phyloP scores from a whole-genome alignment of 2,329 filamentous ascomycete species.

The Calonectria fujianensis region DNA sequence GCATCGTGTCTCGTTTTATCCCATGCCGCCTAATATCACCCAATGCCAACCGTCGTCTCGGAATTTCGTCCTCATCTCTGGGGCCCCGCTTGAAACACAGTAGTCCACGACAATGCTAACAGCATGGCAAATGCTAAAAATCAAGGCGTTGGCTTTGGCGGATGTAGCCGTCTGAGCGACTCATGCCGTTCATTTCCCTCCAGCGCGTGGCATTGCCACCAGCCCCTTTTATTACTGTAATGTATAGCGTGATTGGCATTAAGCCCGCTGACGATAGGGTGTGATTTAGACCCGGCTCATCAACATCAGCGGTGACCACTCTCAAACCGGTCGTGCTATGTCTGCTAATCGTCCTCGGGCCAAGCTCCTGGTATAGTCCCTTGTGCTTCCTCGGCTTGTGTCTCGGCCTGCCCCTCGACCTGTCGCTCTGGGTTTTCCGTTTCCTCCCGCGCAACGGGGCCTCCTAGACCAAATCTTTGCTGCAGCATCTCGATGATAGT shows the following conservation, averaged over 20 bases:
- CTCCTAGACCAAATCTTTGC: conserved; percentile 42
- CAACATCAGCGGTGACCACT: conserved; percentile 37
- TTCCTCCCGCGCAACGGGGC: background rate
- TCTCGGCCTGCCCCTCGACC: conserved; percentile 30
- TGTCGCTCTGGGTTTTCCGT: conserved; percentile 20
- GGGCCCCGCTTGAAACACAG: conserved; percentile 23
- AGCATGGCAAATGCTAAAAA: conserved; percentile 24
- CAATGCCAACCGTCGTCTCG: conserved; percentile 25
- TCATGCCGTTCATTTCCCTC: conserved; percentile 15
- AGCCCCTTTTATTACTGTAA: conserved; percentile 5
- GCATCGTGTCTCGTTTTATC: conserved; percentile 14
- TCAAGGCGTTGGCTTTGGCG: conserved; percentile 19
- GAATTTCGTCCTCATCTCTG: conserved; percentile 20
- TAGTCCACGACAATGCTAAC: conserved; percentile 25
- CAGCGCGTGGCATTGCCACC: conserved; percentile 8
- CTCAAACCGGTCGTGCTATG: conserved; percentile 29
- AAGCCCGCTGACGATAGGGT: conserved; percentile 5
- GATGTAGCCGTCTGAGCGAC: conserved; percentile 25
- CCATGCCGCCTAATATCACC: conserved; percentile 25
- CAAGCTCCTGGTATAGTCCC: conserved; percentile 58
- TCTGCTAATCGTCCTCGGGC: conserved; percentile 55
- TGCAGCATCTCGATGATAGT: conserved; percentile 51
- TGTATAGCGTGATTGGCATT: conserved; percentile 3
- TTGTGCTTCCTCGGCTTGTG: conserved; percentile 40
- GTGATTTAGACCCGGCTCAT: conserved; percentile 1